phyloP scores from a whole-genome alignment of 2,329 filamentous ascomycete species.

The Rhynchosporium agropyri region DNA sequence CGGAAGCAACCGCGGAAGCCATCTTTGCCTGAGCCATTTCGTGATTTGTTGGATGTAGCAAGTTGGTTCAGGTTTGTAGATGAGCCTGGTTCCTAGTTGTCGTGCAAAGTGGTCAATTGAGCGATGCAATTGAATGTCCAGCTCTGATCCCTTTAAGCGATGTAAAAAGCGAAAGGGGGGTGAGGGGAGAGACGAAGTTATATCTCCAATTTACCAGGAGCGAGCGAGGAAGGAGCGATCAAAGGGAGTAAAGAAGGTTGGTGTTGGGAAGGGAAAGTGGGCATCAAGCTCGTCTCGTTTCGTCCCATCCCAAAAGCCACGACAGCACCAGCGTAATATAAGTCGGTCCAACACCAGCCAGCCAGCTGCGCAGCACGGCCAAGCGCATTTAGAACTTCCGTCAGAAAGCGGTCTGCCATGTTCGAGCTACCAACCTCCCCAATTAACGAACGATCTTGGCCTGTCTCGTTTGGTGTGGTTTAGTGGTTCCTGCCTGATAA shows the following conservation, averaged over 20 bases:
- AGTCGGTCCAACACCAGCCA: not conserved
- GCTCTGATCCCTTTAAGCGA: not conserved
- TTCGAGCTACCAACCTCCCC: not conserved
- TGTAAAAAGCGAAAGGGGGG: not conserved
- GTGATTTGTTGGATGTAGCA: conserved; percentile 10
- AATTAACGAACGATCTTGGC: not conserved
- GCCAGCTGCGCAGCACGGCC: conserved; percentile 4
- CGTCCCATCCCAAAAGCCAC: conserved; percentile 12
- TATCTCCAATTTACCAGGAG: not conserved
- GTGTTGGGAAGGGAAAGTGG: conserved; percentile 9
- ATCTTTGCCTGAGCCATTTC: conserved; percentile 22
- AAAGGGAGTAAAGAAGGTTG: not conserved
- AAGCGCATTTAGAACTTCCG: not conserved
- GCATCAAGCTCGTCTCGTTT: not conserved
- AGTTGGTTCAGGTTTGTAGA: conserved; percentile 5
- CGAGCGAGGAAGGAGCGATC: conserved; percentile 8
- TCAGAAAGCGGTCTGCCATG: too few species aligned
- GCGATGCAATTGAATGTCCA: conserved; percentile 7
- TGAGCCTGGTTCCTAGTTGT: too few species aligned
- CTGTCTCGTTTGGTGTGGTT: not conserved
- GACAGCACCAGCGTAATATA: conserved; percentile 8
- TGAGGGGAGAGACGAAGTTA: conserved; percentile 4
- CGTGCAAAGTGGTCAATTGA: conserved; percentile 1
- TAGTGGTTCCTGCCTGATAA: too few species aligned
- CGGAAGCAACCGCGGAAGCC: conserved; percentile 24